A percentile compares a stretch with the other conserved stretches of the same genome.
Evolutionary conservation across 2,329 filamentous ascomycete species (phyloP).

Genomic region (Fonsecaea pugnacius): DNA sequence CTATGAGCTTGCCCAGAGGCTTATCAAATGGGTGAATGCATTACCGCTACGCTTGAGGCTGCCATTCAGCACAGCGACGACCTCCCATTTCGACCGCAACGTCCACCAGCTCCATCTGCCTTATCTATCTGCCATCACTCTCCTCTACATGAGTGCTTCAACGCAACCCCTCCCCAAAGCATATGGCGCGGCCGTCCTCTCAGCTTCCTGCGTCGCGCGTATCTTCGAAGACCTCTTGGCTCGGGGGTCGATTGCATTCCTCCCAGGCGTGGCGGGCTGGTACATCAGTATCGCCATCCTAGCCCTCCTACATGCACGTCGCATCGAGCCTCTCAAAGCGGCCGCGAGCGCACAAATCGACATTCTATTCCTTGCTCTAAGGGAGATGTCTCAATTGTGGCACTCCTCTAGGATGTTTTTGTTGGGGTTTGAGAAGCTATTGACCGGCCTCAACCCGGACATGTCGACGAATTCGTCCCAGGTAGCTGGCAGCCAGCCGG

Average conservation of each 20-base stretch:
- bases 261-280: slow-evolving; percentile 53
- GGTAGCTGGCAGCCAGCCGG: not conserved
- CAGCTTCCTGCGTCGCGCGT: slow-evolving; percentile 48
- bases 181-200: slow-evolving; percentile 45
- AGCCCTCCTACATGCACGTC: slow-evolving; percentile 47
- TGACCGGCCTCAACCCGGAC: not conserved
- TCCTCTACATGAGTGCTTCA: slow-evolving; percentile 44
- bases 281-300: slow-evolving; percentile 51
- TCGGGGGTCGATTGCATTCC: slow-evolving; percentile 39
- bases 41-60: slow-evolving; percentile 5
- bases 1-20: not conserved
- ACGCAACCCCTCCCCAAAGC: slow-evolving; percentile 44
- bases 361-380: slow-evolving; percentile 41
- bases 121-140: slow-evolving; percentile 50
- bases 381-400: slow-evolving; percentile 46
- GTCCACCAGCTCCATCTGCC: slow-evolving; percentile 51
- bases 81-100: slow-evolving; percentile 45
- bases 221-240: slow-evolving; percentile 48
- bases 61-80: slow-evolving; percentile 24
- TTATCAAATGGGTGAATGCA: slow-evolving; percentile 5
- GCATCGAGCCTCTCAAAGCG: slow-evolving; percentile 40
- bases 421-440: slow-evolving; percentile 39
- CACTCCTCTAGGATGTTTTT: slow-evolving; percentile 46
- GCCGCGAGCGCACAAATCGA: slow-evolving; percentile 45
- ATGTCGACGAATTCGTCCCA: not conserved